Evolutionary conservation across 2,329 filamentous ascomycete genomes (phyloP).

Genomic region (Diplodia scrobiculata): DNA sequence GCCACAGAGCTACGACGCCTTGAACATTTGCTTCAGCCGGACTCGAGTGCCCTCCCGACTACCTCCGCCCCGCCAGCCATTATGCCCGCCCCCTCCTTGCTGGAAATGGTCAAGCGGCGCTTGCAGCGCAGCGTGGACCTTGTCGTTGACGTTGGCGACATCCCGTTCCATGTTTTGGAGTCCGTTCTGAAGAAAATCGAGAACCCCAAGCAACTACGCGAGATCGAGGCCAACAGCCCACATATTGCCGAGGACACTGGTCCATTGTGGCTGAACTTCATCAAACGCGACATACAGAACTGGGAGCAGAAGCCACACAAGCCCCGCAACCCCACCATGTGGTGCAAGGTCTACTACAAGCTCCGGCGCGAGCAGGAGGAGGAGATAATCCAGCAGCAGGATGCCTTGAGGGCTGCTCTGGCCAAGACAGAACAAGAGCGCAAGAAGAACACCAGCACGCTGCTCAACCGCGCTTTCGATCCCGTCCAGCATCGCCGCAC

Average conservation of each 20-base stretch:
- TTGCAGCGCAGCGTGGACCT: conserved; percentile 47
- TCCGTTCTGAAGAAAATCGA: conserved; percentile 72
- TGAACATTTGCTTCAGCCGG: neutral
- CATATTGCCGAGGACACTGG: conserved; percentile 70
- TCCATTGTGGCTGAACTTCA: conserved; percentile 78
- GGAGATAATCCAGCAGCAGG: conserved; percentile 41
- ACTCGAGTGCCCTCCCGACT: no score
- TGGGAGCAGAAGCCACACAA: conserved; percentile 65
- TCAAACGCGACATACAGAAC: conserved; percentile 72
- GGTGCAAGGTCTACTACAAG: conserved; percentile 73
- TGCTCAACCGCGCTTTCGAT: conserved; percentile 17
- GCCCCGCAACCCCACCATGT: conserved; percentile 67
- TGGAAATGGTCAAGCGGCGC: conserved; percentile 46
- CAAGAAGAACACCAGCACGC: conserved; percentile 28
- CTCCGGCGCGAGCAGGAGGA: conserved; percentile 47
- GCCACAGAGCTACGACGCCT: neutral
- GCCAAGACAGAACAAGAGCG: conserved; percentile 18
- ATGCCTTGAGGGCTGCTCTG: conserved; percentile 36
- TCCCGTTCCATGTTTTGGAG: conserved; percentile 67
- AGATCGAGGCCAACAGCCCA: conserved; percentile 73
- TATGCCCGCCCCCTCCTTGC: conserved; percentile 45
- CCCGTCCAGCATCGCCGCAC: conserved; percentile 16
- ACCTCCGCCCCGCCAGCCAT: conserved; percentile 1
- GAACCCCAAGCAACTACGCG: conserved; percentile 69
- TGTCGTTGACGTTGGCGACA: conserved; percentile 69